Evolutionary conservation across 139 green algal genomes (phyloP).

Genomic region (Auxenochlorella pyrenoidosa): DNA sequence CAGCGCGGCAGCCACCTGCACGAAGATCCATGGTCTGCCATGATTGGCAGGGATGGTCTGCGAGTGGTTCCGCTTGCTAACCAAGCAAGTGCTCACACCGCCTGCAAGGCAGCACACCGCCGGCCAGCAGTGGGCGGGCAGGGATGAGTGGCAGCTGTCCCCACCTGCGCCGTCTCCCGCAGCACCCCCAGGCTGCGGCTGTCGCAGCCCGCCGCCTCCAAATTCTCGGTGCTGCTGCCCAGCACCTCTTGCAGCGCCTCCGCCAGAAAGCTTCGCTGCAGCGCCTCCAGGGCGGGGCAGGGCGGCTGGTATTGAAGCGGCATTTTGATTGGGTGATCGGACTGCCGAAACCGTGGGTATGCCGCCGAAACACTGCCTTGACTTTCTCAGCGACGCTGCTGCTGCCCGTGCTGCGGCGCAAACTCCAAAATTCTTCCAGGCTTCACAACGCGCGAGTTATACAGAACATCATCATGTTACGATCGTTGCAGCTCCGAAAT

Average conservation of each 20-base stretch:
- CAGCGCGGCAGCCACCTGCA: conserved; percentile 9
- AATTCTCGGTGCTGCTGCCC: not conserved
- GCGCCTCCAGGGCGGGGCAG: not conserved
- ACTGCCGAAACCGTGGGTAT: too few species aligned
- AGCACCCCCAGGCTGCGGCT: not conserved
- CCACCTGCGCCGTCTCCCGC: not conserved
- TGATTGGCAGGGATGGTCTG: not conserved
- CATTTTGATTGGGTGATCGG: not conserved
- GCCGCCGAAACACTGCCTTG: too few species aligned
- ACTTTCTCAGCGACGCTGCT: too few species aligned
- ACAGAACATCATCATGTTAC: too few species aligned
- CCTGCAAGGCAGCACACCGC: too few species aligned
- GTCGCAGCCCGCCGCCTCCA: not conserved
- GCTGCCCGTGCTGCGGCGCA: not conserved
- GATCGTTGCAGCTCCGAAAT: not conserved
- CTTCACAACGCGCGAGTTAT: too few species aligned
- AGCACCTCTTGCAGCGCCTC: conserved; percentile 13
- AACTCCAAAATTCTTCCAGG: too few species aligned
- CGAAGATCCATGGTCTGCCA: not conserved
- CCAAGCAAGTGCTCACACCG: too few species aligned
- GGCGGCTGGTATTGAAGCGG: not conserved
- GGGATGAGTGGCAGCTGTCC: not conserved
- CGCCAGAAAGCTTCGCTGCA: not conserved
- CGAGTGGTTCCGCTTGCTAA: not conserved
- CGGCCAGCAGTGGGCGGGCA: not conserved